Base-by-base conservation (phyloP, 345 rosid species). In the Aurinia saxatilis region DNA sequence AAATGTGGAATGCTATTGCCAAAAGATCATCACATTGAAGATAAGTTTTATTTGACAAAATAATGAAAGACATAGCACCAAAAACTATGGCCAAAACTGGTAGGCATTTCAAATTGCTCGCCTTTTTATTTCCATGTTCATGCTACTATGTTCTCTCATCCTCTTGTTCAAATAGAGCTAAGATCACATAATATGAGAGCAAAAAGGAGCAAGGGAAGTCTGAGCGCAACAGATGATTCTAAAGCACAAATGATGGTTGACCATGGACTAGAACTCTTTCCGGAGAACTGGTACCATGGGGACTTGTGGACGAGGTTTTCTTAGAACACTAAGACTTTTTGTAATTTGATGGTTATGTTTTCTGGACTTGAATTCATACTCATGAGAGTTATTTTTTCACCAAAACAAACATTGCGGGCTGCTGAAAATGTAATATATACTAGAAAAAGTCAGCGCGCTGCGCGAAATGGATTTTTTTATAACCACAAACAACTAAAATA, bases 151-250 rank as follows among this genome's bases (percentile, higher is more conserved):
- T 56, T 41, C 18, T 49, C 41, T 71, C 60, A 71, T 13, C 65
- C 70, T 50, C 70, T 66, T 57, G 45, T 57, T 63, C 49, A 34
- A n/a, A n/a, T n/a, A n/a, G n/a, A n/a, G n/a, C n/a, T n/a, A 31
- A 62, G 5, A 50, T 40, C 60, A 56, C 65, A 34, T 34, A 57
- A 55, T 14, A 55, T 54, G 54, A 62, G 21, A 34, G 25, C 60
- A 41, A 63, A 9, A 17, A 48, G 44, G n/a, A n/a, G n/a, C n/a
- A n/a, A n/a, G n/a, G n/a, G n/a, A n/a, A n/a, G n/a, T n/a, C n/a
- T n/a, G n/a, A n/a, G n/a, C n/a, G n/a, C n/a, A n/a, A n/a, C n/a
- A n/a, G n/a, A n/a, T n/a, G n/a, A n/a, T n/a, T n/a, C n/a, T n/a
- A n/a, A n/a, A n/a, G n/a, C n/a, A n/a, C n/a, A n/a, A n/a, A n/a